Percentiles rank a stretch among this genome's conserved stretches.
Evolutionary conservation across 129 eudicot species (phyloP).

Genomic region (Lactuca sativa): DNA sequence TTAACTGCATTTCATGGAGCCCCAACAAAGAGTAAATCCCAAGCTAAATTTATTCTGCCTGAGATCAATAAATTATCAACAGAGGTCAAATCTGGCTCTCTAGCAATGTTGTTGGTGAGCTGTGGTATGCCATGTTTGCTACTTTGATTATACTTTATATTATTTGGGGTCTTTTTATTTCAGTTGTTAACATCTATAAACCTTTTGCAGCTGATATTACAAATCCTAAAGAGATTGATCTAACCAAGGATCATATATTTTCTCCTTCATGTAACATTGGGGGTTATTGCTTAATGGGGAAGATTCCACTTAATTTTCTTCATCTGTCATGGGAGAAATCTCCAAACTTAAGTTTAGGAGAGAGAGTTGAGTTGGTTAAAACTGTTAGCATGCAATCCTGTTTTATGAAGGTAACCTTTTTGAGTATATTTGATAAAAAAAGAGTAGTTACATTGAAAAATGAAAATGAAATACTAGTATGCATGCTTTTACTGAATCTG

Average conservation of each 20-base stretch:
- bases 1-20: slow-evolving; percentile 44
- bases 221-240: slow-evolving; percentile 33
- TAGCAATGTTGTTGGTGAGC: slow-evolving; percentile 70
- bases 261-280: slow-evolving; percentile 66
- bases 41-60: slow-evolving; percentile 70
- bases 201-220: slow-evolving; percentile 46
- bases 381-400: slow-evolving; percentile 75
- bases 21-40: slow-evolving; percentile 35
- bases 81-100: slow-evolving; percentile 60
- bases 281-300: slow-evolving; percentile 71
- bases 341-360: slow-evolving; percentile 55
- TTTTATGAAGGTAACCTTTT: slow-evolving; percentile 57
- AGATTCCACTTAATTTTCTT: slow-evolving; percentile 68
- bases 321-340: slow-evolving; percentile 72
- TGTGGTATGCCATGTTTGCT: slow-evolving; percentile 56
- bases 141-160: neutral
- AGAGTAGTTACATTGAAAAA: neutral
- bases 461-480: neutral
- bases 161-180: neutral
- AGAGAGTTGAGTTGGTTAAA: slow-evolving; percentile 62
- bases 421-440: slow-evolving; percentile 3
- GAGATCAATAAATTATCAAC: slow-evolving; percentile 65
- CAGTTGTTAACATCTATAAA: slow-evolving; percentile 8
- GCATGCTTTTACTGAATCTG: slow-evolving; percentile 11
- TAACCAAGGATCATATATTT: slow-evolving; percentile 41